A percentile compares a stretch with the other conserved stretches of the same genome.
Evolutionary conservation across 768 basidiomycete species (phyloP).

Genomic region (Rhodotorula graminis): DNA sequence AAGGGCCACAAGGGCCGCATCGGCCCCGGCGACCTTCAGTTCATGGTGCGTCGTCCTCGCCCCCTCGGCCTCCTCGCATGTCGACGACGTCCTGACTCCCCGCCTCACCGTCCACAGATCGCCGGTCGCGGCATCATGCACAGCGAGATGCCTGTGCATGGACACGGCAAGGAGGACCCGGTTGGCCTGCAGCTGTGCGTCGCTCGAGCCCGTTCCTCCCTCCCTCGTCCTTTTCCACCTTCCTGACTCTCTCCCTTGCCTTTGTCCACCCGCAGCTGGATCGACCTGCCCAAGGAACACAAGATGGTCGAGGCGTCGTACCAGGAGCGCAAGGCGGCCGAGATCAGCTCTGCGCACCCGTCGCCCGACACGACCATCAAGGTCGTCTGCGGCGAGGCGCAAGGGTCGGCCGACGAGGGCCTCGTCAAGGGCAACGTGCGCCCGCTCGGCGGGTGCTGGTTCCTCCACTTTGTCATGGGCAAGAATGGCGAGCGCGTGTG

Average conservation of each 20-base stretch:
- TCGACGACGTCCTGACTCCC: background rate
- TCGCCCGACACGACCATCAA: slow-evolving; percentile 52
- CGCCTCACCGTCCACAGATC: background rate
- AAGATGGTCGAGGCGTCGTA: slow-evolving; percentile 80
- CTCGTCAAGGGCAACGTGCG: slow-evolving; percentile 68
- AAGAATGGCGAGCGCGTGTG: slow-evolving; percentile 61
- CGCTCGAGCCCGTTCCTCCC: background rate
- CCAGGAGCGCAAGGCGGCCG: slow-evolving; percentile 67
- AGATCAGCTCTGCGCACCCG: slow-evolving; percentile 60
- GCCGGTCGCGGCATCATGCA: slow-evolving; percentile 32
- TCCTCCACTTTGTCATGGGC: slow-evolving; percentile 69
- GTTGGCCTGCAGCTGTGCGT: slow-evolving; percentile 79
- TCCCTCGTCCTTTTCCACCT: background rate
- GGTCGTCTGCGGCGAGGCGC: slow-evolving; percentile 83
- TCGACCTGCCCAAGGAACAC: slow-evolving; percentile 52
- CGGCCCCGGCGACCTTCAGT: slow-evolving; percentile 66
- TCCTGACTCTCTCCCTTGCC: background rate
- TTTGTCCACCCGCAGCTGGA: slow-evolving; percentile 21
- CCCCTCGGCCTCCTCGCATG: background rate
- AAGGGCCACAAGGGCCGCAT: slow-evolving; percentile 66
- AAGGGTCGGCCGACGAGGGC: slow-evolving; percentile 58
- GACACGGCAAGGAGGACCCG: slow-evolving; percentile 62
- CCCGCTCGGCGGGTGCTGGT: slow-evolving; percentile 91
- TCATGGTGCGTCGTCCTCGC: slow-evolving; percentile 48
- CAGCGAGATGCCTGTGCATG: slow-evolving; percentile 71